phyloP scores from a whole-genome alignment of 2,329 filamentous ascomycete genomes.

The Penicillium psychrosexuale region DNA sequence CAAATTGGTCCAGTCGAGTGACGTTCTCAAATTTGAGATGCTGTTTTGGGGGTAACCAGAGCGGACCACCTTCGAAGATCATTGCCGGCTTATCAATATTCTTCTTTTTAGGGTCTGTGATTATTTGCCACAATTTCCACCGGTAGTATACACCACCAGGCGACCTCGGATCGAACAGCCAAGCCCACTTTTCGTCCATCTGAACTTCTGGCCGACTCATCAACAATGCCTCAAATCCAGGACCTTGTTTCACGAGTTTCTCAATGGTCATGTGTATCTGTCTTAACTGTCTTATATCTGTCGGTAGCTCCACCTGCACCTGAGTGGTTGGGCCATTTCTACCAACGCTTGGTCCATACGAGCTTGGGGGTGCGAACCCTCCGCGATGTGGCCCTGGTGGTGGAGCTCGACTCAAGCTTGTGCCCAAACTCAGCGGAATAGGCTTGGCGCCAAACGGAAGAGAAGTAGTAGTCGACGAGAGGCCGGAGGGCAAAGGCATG shows the following conservation, averaged over 20 bases:
- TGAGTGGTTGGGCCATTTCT: conserved; percentile 55
- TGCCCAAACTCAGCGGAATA: conserved; percentile 50
- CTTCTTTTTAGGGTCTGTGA: conserved; percentile 59
- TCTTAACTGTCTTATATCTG: conserved; percentile 72
- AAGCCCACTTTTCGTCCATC: conserved; percentile 84
- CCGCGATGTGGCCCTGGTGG: conserved; percentile 52
- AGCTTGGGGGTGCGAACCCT: conserved; percentile 73
- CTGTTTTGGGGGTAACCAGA: conserved; percentile 74
- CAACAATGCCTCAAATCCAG: conserved; percentile 85
- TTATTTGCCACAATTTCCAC: conserved; percentile 82
- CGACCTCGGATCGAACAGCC: conserved; percentile 84
- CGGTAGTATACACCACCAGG: conserved; percentile 84
- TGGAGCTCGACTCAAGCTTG: conserved; percentile 49
- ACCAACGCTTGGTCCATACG: conserved; percentile 55
- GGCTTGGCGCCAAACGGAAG: conserved; percentile 77
- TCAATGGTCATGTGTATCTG: conserved; percentile 89
- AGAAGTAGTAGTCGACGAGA: conserved; percentile 50
- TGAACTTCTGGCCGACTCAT: conserved; percentile 86
- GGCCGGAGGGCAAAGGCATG: conserved; percentile 46
- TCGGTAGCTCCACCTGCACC: conserved; percentile 71
- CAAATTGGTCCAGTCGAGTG: conserved; percentile 72
- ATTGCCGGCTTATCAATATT: conserved; percentile 49
- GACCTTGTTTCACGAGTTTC: conserved; percentile 70
- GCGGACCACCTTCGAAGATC: conserved; percentile 71
- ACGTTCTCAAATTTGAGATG: conserved; percentile 76